Conservation (phyloP, 1,284 basidiomycete species). For the Wallemia ichthyophaga region DNA sequence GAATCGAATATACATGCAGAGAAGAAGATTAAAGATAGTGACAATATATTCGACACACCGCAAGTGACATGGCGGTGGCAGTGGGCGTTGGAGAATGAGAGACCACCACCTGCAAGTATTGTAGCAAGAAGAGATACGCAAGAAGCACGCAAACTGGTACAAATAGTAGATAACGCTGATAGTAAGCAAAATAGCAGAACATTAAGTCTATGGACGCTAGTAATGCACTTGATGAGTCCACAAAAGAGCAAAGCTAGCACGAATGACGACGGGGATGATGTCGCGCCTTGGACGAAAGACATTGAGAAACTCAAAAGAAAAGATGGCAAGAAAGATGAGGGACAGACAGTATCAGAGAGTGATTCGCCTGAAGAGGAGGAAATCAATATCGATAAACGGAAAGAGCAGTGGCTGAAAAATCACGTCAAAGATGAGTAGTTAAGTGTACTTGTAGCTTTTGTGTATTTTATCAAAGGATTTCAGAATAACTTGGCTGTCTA, state of each 20-base stretch:
- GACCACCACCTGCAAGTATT: conserved; percentile 5
- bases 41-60: conserved; percentile 1
- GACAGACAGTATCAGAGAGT: neutral
- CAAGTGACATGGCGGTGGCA: conserved; percentile 1
- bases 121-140: conserved; percentile 6
- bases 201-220: neutral
- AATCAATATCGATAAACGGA: neutral
- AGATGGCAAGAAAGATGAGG: neutral
- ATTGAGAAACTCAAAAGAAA: neutral
- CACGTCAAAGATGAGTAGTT: neutral
- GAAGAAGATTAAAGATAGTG: conserved; percentile 3
- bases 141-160: neutral
- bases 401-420: neutral
- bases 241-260: neutral
- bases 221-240: neutral
- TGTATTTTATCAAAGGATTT: neutral
- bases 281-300: neutral
- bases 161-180: neutral
- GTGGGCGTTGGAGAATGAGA: conserved; percentile 4
- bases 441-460: neutral
- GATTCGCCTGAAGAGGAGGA: neutral
- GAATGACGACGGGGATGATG: neutral
- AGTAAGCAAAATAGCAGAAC: neutral
- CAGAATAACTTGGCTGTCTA: too few relatives aligned
- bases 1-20: conserved; percentile 3